These are phyloP conservation scores for Pyrus bretschneideri DNA, from an alignment of 306 rosid species.

Conservation along the genomic window DNA sequence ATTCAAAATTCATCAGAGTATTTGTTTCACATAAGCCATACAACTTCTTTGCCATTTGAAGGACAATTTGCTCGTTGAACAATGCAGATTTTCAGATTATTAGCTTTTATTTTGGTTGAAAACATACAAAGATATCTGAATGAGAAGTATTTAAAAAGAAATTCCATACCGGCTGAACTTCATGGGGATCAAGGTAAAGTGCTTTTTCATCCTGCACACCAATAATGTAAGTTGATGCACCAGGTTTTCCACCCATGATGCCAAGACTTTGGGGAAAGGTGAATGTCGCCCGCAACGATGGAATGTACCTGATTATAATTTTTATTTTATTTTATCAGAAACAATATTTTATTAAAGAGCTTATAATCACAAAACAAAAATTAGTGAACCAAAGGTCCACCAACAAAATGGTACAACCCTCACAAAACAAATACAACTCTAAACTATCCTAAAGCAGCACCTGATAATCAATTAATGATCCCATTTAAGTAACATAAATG, in stretches of 20 bases:
- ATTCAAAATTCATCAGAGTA: neutral
- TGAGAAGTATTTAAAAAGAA: neutral
- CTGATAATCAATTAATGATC: neutral
- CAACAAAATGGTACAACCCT: neutral
- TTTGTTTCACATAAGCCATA: neutral
- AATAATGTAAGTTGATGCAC: constrained; percentile 83
- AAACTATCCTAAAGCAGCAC: neutral
- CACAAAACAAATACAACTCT: neutral
- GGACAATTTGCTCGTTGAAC: neutral
- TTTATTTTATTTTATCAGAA: neutral
- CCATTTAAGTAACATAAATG: neutral
- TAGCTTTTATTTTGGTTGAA: neutral
- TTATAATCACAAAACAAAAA: neutral
- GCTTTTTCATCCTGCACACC: constrained; percentile 91
- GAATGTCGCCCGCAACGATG: constrained; percentile 68
- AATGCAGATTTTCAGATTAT: neutral
- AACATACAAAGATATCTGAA: constrained; percentile 1
- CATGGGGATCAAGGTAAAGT: constrained; percentile 95
- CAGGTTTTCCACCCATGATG: constrained; percentile 89
- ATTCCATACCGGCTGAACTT: constrained; percentile 58
- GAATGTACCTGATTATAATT: constrained; percentile 57
- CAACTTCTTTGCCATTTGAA: neutral
- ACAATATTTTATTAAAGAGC: neutral
- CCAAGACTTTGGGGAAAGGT: constrained; percentile 94
- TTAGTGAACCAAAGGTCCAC: neutral